Base-by-base conservation (phyloP, 805 yeast genomes). In the Pichia gijzeniarum region DNA sequence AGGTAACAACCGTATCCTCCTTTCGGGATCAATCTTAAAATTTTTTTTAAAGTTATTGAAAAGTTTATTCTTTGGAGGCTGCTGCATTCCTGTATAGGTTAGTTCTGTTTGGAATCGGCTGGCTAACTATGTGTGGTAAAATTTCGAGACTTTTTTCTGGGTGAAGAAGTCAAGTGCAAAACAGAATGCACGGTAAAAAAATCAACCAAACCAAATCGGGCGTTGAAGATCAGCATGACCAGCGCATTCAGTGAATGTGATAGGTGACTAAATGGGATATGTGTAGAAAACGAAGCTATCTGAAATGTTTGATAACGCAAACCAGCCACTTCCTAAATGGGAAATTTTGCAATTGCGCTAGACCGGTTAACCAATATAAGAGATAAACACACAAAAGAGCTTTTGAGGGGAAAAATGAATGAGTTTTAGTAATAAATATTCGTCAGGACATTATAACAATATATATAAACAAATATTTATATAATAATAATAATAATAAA, bases 401-500 rank as follows among this genome's bases (percentile, higher is more conserved):
- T n/a, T n/a, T n/a, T n/a, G n/a, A n/a, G n/a, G 13, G n/a, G 35
- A 20, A 33, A 33, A 33, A 33, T 7, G 12, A 33, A 12, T 18
- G 5, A 14, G 9, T n/a, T 32, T n/a, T 6, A 31, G 20, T 28
- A 39, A 39, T 39, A 39, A 39, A 39, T 39, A 39, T 39, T 39
- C 41, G 35, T 39, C n/a, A 39, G 27, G 41, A 39, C 32, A 44
- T 39, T 35, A 39, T 25, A 35, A 44, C 39, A 12, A n/a, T 33
- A 16, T 34, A 38, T 27, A 38, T 38, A 38, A 38, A 38, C 41
- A 38, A 38, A 38, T 38, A 38, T 19, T 38, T 38, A 38, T n/a
- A 38, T 38, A 39, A 38, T 38, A 38, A 38, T 38, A 39, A 39
- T 39, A 39, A 39, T 39, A 27, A 39, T 10, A 38, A 34, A 39